phyloP scores from a whole-genome alignment of 2,329 filamentous ascomycete species.

The Calonectria pauciramosa region DNA sequence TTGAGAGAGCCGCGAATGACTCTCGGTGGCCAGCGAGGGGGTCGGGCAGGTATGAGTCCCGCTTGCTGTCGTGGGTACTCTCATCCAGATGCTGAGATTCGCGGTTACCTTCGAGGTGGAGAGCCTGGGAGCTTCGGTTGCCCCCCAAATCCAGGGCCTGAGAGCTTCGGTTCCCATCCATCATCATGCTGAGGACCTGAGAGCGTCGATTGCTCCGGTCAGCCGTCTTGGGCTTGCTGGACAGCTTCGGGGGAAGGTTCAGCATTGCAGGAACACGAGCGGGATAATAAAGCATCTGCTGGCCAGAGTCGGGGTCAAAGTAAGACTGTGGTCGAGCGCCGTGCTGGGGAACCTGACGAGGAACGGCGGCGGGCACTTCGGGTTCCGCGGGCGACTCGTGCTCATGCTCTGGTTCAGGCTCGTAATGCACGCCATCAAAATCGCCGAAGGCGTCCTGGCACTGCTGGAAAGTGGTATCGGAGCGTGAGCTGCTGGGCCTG shows the following conservation, averaged over 20 bases:
- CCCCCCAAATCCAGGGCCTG: conserved; percentile 36
- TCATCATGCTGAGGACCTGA: conserved; percentile 77
- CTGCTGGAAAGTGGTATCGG: conserved; percentile 74
- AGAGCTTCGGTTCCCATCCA: conserved; percentile 47
- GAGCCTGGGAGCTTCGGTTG: conserved; percentile 24
- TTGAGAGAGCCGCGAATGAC: conserved; percentile 51
- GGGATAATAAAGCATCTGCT: conserved; percentile 94
- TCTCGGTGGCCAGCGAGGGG: conserved; percentile 56
- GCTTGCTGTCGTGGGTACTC: conserved; percentile 33
- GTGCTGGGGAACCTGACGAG: not conserved
- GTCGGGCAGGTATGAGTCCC: conserved; percentile 61
- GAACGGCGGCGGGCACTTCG: conserved; percentile 33
- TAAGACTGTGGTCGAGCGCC: conserved; percentile 68
- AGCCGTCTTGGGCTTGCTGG: conserved; percentile 75
- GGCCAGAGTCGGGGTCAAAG: conserved; percentile 74
- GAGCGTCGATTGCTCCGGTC: conserved; percentile 80
- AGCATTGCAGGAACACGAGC: conserved; percentile 94
- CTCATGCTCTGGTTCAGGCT: conserved; percentile 61
- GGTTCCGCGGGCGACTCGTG: conserved; percentile 33
- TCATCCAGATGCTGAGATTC: conserved; percentile 17
- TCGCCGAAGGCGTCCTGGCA: conserved; percentile 79
- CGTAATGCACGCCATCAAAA: conserved; percentile 85
- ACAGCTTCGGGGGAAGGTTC: conserved; percentile 90
- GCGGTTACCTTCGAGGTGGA: conserved; percentile 26
- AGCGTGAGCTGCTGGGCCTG: conserved; percentile 63